phyloP scores from a whole-genome alignment of 2,329 filamentous ascomycete genomes.

The Phaeosphaeriaceae sp. region DNA sequence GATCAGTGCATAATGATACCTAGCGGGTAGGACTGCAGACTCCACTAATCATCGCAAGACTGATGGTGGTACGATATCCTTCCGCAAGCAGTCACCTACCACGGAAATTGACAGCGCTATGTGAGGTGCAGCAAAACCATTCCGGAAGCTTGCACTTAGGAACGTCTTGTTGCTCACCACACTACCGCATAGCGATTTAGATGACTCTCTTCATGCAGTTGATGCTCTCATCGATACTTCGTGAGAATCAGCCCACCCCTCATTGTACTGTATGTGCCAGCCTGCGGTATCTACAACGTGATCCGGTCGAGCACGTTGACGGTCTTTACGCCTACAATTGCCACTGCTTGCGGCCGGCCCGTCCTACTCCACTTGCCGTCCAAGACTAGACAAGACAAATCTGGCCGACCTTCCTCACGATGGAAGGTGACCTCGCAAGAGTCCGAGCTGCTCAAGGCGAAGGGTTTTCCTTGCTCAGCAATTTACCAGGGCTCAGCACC shows the following conservation, averaged over 20 bases:
- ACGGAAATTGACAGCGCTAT: no score
- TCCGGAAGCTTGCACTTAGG: no score
- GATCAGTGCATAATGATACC: neutral
- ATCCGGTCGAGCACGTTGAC: conserved; percentile 19
- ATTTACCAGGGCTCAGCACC: conserved; percentile 29
- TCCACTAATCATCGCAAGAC: neutral
- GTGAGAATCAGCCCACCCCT: no score
- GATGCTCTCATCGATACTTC: no score
- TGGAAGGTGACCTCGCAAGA: conserved; percentile 15
- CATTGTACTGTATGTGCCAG: no score
- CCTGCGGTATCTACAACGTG: conserved; percentile 11
- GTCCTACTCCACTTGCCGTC: conserved; percentile 43
- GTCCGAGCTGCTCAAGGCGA: conserved; percentile 27
- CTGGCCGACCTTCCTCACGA: conserved; percentile 16
- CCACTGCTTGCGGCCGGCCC: conserved; percentile 42
- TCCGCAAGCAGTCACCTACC: conserved; percentile 5
- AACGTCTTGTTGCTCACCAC: no score
- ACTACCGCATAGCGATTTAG: no score
- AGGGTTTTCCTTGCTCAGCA: conserved; percentile 30
- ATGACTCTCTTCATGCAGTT: no score
- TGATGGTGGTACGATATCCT: neutral
- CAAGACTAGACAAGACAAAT: conserved; percentile 36
- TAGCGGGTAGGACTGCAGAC: neutral
- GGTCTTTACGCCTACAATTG: conserved; percentile 24
- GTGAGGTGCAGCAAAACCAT: no score